Percentiles rank a stretch among this genome's conserved stretches.
These are phyloP conservation scores for Suhomyces chickasaworum DNA, from an alignment of 1,139 yeast species.

Conservation along the genomic window DNA sequence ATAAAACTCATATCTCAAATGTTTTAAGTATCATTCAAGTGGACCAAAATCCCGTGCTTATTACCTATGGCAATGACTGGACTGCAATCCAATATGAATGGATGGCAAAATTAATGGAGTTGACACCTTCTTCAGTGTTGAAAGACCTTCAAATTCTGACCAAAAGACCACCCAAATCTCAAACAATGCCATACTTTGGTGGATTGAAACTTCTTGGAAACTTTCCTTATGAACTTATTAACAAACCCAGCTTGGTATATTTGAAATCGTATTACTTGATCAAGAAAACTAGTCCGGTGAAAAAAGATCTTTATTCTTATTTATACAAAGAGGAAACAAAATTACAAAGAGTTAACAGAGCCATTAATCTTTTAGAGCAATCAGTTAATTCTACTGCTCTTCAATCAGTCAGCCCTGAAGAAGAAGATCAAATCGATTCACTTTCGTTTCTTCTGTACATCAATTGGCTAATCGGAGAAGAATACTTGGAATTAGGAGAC, in stretches of 20 bases:
- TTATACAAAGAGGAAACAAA: conserved; percentile 8
- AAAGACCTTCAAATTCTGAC: conserved; percentile 5
- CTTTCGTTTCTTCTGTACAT: conserved; percentile 41
- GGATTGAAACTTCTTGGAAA: conserved; percentile 35
- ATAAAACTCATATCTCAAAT: conserved; percentile 60
- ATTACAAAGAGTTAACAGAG: conserved; percentile 4
- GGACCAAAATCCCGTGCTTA: not conserved
- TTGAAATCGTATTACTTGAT: conserved; percentile 27
- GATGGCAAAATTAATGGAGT: conserved; percentile 57
- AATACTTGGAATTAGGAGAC: conserved; percentile 31
- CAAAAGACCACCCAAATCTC: conserved; percentile 12
- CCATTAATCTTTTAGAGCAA: conserved; percentile 34
- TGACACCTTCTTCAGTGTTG: conserved; percentile 44
- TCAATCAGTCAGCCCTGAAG: not conserved
- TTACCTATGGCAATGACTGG: conserved; percentile 35
- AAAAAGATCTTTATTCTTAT: conserved; percentile 9
- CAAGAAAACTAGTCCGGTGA: conserved; percentile 4
- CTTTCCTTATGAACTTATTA: conserved; percentile 27
- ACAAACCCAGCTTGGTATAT: conserved; percentile 33
- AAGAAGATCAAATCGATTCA: conserved; percentile 8
- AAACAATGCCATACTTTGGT: conserved; percentile 26
- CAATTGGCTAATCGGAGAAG: conserved; percentile 54
- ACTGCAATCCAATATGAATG: conserved; percentile 48
- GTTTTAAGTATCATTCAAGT: conserved; percentile 23
- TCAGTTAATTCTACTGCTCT: conserved; percentile 18